Base-by-base conservation (phyloP, 2,329 filamentous ascomycete genomes). In the Arthrocladium fulminans region DNA sequence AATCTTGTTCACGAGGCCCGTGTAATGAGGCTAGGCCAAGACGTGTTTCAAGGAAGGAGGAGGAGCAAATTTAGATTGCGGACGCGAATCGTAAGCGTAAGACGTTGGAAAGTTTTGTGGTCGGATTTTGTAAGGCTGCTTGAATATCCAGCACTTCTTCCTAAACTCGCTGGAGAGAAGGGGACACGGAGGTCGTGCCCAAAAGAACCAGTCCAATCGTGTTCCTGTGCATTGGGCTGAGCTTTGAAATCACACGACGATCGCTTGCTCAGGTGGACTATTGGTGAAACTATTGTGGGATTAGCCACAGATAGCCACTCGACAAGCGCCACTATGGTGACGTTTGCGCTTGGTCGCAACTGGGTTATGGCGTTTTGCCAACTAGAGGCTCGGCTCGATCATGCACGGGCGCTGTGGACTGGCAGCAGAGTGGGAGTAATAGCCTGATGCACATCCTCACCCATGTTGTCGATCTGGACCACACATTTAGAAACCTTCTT, bases 321-420 rank as follows among this genome's bases (percentile, higher is more conserved):
- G 17, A 15, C 32, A 35, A 35, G 32, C 32, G 32, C 32, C 32
- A 35, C 7, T 35, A 15, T n/a, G 32, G n/a, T 7, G n/a, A 15
- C 13, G 4, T 35, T n/a, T 5, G 32, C 13, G 32, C 32, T 35
- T 35, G 32, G 32, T 15, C 17, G 32, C 13, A n/a, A 35, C 17
- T 35, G 32, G 32, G 32, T 8, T 35, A 5, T 7, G 27, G 27
- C 13, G 27, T 7, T 29, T 13, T 40, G 19, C 15, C 37, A 19
- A 10, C 39, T 42, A 7, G 22, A 25, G 39, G 39, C 39, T 42
- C 39, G 39, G 39, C 39, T 40, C 9, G 19, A 37, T 17, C 19
- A 6, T 37, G 34, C 34, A 6, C 17, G 17, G 34, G n/a, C 34
- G 12, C 17, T 37, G 34, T 8, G n/a, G 8, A 19, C 34, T 37